These are phyloP conservation scores for Glomus cerebriforme DNA, from an alignment of 192 early-diverging fungal species.

Conservation along the genomic window DNA sequence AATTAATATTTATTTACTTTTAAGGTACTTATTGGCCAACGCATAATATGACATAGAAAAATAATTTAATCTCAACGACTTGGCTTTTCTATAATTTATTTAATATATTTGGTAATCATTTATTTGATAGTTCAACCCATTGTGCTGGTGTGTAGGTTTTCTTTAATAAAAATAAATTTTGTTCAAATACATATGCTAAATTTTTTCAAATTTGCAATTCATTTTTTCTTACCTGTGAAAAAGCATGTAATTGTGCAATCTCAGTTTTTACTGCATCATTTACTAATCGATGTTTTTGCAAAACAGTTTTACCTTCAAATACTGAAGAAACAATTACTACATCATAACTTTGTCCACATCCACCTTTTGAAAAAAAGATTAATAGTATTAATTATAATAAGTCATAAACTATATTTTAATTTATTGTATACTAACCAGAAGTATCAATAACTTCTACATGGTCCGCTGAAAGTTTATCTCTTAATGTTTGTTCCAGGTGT, in stretches of 20 bases:
- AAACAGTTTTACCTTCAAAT: constrained; percentile 70
- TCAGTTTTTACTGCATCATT: constrained; percentile 80
- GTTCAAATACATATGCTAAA: background rate
- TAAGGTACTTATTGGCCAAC: constrained; percentile 44
- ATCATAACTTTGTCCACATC: constrained; percentile 83
- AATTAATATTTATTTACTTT: background rate
- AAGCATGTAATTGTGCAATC: constrained; percentile 81
- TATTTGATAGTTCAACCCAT: constrained; percentile 38
- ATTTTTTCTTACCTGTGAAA: constrained; percentile 66
- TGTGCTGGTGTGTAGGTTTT: constrained; percentile 72
- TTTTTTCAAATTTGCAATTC: background rate
- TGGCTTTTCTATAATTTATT: background rate
- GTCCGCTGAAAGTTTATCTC: constrained; percentile 18
- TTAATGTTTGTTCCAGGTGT: constrained; percentile 12
- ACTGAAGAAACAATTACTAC: constrained; percentile 71
- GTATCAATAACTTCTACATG: constrained; percentile 31
- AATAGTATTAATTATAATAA: background rate
- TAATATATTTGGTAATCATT: background rate
- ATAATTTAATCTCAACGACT: too few relatives aligned
- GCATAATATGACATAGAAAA: constrained; percentile 1
- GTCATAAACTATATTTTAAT: background rate
- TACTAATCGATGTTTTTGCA: constrained; percentile 78
- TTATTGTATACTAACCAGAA: constrained; percentile 12
- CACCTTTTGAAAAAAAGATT: constrained; percentile 47
- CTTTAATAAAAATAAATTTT: constrained; percentile 36